Percentiles rank a stretch among this genome's conserved stretches.
Evolutionary conservation across 2,329 filamentous ascomycete genomes (phyloP).

Genomic region (Cytospora chrysosperma): DNA sequence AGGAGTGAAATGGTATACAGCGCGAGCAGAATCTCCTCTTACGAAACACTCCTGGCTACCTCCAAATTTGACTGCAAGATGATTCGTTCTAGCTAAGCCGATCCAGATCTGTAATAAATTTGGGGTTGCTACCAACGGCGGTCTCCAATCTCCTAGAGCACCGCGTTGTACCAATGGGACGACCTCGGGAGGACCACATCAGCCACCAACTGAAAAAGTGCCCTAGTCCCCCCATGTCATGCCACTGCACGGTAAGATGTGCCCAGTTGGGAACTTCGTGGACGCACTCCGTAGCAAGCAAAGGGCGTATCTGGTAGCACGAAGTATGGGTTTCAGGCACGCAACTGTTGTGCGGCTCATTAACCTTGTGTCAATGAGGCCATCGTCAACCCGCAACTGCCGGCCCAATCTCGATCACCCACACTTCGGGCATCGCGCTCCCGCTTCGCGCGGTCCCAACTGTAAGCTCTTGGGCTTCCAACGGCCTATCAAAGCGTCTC

Average conservation of each 20-base stretch:
- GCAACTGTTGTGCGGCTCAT: neutral
- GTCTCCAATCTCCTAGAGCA: neutral
- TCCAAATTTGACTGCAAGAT: neutral
- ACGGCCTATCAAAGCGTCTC: neutral
- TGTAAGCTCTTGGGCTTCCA: neutral
- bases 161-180: neutral
- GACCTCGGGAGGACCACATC: neutral
- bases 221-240: neutral
- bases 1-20: neutral
- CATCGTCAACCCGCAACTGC: neutral
- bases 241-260: neutral
- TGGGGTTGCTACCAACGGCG: neutral
- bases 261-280: neutral
- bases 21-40: conserved; percentile 6
- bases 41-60: neutral
- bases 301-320: neutral
- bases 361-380: neutral
- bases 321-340: neutral
- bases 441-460: neutral
- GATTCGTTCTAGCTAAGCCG: neutral
- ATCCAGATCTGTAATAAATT: neutral
- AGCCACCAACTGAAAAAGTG: neutral
- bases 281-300: neutral
- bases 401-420: neutral
- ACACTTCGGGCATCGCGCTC: neutral